These are phyloP conservation scores for Colletotrichum tropicale DNA, from an alignment of 2,329 filamentous ascomycete species.

Conservation along the genomic window DNA sequence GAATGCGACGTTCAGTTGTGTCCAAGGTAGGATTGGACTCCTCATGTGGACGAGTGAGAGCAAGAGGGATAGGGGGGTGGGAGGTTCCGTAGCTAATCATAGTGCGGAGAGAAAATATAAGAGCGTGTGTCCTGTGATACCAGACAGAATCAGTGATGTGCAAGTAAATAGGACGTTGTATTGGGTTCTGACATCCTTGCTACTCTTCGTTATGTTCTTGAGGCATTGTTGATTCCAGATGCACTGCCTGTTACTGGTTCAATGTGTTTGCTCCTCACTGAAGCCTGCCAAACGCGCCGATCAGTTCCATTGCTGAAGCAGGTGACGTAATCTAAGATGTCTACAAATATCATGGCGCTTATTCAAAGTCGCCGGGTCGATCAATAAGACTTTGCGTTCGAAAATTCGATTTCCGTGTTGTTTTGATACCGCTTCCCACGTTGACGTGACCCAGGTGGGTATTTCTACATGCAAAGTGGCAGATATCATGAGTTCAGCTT, in stretches of 20 bases:
- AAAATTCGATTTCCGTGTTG: not conserved
- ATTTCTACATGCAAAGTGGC: not conserved
- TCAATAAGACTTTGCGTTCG: not conserved
- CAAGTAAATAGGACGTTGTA: too few species aligned
- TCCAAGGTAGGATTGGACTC: too few species aligned
- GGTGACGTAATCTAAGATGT: not conserved
- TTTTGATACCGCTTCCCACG: not conserved
- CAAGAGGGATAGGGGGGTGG: too few species aligned
- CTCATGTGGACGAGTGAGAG: too few species aligned
- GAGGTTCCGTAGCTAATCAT: too few species aligned
- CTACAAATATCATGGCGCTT: not conserved
- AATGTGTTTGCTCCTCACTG: not conserved
- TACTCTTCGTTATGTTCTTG: too few species aligned
- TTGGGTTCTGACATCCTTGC: accelerated
- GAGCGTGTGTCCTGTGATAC: too few species aligned
- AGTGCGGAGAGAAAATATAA: too few species aligned
- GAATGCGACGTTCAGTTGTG: too few species aligned
- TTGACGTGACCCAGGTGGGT: not conserved
- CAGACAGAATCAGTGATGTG: too few species aligned
- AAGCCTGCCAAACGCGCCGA: not conserved
- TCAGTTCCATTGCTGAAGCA: not conserved
- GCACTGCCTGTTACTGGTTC: too few species aligned
- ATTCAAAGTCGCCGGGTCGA: not conserved
- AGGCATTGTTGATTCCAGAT: too few species aligned
- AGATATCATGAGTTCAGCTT: not conserved